A percentile compares a stretch with the other conserved stretches of the same genome.
These are phyloP conservation scores for Crataegus laevigata DNA, from an alignment of 306 rosid species.

Conservation along the genomic window DNA sequence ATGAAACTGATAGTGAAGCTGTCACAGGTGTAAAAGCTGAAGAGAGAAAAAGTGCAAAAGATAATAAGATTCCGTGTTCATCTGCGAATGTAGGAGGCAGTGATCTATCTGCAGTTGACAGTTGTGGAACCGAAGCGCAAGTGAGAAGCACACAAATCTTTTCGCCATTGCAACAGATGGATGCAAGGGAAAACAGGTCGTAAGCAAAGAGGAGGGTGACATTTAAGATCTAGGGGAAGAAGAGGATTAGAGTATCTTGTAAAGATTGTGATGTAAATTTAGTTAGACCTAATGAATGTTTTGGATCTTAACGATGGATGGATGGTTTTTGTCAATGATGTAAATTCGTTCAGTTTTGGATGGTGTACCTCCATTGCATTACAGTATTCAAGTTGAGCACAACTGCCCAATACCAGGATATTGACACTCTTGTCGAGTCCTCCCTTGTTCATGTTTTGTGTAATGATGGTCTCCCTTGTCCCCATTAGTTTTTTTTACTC, in stretches of 20 bases:
- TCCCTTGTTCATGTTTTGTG: too few species aligned
- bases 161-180: constrained; percentile 10
- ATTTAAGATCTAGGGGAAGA: neutral
- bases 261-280: constrained; percentile 11
- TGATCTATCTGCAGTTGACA: constrained; percentile 1
- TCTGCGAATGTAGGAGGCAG: neutral
- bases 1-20: constrained; percentile 1
- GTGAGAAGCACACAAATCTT: constrained; percentile 21
- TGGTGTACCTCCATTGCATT: neutral
- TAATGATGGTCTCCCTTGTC: too few species aligned
- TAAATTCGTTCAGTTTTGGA: neutral
- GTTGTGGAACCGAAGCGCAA: constrained; percentile 23
- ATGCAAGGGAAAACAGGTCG: constrained; percentile 7
- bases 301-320: neutral
- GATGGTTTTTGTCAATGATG: neutral
- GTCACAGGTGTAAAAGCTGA: constrained; percentile 13
- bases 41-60: constrained; percentile 14
- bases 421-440: too few species aligned
- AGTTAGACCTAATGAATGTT: neutral
- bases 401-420: too few species aligned
- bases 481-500: too few species aligned
- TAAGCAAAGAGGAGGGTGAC: constrained; percentile 1
- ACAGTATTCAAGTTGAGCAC: neutral
- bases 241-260: neutral
- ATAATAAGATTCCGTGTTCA: constrained; percentile 1